phyloP scores from a whole-genome alignment of 2,329 filamentous ascomycete genomes.

The Stagonosporopsis rhizophila region DNA sequence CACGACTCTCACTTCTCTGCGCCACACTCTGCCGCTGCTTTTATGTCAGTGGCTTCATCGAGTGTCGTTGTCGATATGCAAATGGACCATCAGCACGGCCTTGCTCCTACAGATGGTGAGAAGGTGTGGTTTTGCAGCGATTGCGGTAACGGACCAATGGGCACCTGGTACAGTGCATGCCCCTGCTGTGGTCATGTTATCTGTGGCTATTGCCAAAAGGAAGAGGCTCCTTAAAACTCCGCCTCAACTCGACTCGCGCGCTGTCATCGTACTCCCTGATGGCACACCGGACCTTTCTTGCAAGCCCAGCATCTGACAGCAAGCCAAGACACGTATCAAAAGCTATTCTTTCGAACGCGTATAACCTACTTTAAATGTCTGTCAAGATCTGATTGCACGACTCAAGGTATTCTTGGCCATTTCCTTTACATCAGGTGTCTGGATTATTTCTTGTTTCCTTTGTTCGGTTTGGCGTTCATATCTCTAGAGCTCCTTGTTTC shows the following conservation, averaged over 20 bases:
- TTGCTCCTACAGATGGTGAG: conserved; percentile 13
- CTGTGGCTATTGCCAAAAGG: background rate
- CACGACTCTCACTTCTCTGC: background rate
- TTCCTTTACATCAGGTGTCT: background rate
- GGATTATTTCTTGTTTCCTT: background rate
- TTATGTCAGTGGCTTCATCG: background rate
- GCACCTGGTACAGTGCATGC: background rate
- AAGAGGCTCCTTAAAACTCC: background rate
- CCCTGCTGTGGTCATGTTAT: background rate
- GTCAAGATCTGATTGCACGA: background rate
- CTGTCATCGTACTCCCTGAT: no score
- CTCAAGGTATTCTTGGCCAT: background rate
- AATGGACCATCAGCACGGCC: background rate
- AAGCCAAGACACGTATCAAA: background rate
- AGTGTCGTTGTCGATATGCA: background rate
- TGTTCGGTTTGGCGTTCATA: background rate
- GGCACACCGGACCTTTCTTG: background rate
- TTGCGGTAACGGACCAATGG: conserved; percentile 23
- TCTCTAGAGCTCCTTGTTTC: background rate
- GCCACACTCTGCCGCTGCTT: background rate
- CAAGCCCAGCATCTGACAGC: background rate
- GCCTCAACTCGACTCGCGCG: no score
- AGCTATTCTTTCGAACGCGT: background rate
- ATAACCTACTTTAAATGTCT: no score
- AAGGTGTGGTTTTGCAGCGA: conserved; percentile 24